These are phyloP conservation scores for Ustilago sp. DNA, from an alignment of 1,284 basidiomycete genomes.

Conservation along the genomic window DNA sequence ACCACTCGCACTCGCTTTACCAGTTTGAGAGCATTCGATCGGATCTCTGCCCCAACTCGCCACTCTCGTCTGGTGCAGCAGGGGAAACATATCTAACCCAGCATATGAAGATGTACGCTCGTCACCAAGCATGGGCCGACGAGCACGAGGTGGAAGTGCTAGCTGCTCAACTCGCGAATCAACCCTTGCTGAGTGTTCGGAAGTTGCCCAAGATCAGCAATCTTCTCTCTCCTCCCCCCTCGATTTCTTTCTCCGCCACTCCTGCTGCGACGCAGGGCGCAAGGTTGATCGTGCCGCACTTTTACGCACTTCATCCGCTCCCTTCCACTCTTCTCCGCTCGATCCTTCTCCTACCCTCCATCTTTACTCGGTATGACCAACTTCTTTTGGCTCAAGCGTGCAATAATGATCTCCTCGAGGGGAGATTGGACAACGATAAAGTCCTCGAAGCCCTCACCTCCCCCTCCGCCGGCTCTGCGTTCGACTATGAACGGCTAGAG, in stretches of 20 bases:
- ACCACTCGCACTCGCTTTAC: slow-evolving; percentile 17
- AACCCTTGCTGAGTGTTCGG: slow-evolving; percentile 17
- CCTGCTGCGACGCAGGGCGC: neutral
- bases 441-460: slow-evolving; percentile 43
- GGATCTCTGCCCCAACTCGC: slow-evolving; percentile 15
- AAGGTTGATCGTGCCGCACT: slow-evolving; percentile 19
- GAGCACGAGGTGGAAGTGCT: neutral
- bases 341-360: slow-evolving; percentile 48
- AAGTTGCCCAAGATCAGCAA: slow-evolving; percentile 18
- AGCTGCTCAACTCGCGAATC: slow-evolving; percentile 3
- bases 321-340: neutral
- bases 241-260: neutral
- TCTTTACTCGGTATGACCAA: slow-evolving; percentile 47
- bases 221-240: slow-evolving; percentile 9
- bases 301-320: slow-evolving; percentile 30
- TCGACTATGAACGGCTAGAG: slow-evolving; percentile 55
- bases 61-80: neutral
- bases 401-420: slow-evolving; percentile 25
- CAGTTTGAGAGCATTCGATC: slow-evolving; percentile 7
- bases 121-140: neutral
- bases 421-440: slow-evolving; percentile 14
- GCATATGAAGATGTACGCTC: slow-evolving; percentile 24
- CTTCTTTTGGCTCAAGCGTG: slow-evolving; percentile 33
- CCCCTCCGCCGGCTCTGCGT: slow-evolving; percentile 15
- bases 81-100: slow-evolving; percentile 17